Base-by-base conservation (phyloP, 805 yeast genomes). In the Nakazawaea wickerhamii region DNA sequence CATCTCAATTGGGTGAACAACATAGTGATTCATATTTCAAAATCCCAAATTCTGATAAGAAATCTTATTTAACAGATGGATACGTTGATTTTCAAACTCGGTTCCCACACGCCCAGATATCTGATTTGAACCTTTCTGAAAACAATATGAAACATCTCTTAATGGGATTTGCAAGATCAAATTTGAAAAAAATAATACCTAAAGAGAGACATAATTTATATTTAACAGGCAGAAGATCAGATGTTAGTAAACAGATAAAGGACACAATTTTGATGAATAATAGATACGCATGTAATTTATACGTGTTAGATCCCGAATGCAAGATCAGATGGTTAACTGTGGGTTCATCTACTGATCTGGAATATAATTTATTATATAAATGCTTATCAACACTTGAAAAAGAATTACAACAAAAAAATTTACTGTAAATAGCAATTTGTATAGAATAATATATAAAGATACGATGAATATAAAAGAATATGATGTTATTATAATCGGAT, bases 261-360 rank as follows among this genome's bases (percentile, higher is more conserved):
- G 79, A 79, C 41, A 59, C 72, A 20, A 60, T 91, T 27, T 65
- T 75, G 38, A 75, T 89, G 50, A 81, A 79, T 43, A 91, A 91
- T 57, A 72, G 77, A 18, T 84, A 83, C 52, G 77, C 95, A 2
- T 98, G 98, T 0, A 89, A 86, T 55, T 67, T 89, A 9, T 83
- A 88, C 50, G 65, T 91, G 4, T 72, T 93, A 27, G 99, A 93
- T 55, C 68, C 68, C 13, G 67, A 78, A 11, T 81, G 83, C 40
- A 81, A 75, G 53, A 82, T 93, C 41, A 70, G 98, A 52, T 91
- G 98, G 98, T 89, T 88, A 19, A 85, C 88, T 4, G 78, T 95
- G 51, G 99, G 98, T 2, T 75, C 73, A 30, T 83, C 95, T 1
- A 70, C 71, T 13, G 77, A 72, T n/a, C 72, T 73, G 26, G 99